Conservation (phyloP, 495 filamentous ascomycete species). For the Pyrenopolyporus hunteri region DNA sequence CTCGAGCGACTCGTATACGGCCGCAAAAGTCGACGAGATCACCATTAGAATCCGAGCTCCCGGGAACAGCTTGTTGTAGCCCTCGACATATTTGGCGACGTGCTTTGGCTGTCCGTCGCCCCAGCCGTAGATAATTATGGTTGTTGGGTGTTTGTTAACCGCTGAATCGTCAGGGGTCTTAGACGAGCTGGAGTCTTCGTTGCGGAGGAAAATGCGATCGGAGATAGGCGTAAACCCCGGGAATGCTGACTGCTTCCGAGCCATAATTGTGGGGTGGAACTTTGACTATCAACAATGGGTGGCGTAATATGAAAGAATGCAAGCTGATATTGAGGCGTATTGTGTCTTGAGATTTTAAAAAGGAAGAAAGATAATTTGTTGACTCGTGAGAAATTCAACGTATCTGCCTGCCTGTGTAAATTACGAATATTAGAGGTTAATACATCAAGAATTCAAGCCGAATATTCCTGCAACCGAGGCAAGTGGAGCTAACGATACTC, state of each 20-base stretch:
- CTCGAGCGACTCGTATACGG: slow-evolving; percentile 50
- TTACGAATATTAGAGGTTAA: too few species aligned
- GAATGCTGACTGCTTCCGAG: slow-evolving; percentile 22
- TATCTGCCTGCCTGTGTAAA: too few species aligned
- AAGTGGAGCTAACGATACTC: slow-evolving; percentile 10
- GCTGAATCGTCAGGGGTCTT: slow-evolving; percentile 11
- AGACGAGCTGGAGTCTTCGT: slow-evolving; percentile 27
- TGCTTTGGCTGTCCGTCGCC: slow-evolving; percentile 60
- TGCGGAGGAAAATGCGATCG: slow-evolving; percentile 48
- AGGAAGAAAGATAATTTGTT: too few species aligned
- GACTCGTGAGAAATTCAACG: too few species aligned
- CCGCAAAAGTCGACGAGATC: slow-evolving; percentile 54
- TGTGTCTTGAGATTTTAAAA: too few species aligned
- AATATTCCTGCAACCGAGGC: slow-evolving; percentile 6
- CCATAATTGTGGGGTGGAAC: slow-evolving; percentile 9
- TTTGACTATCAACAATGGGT: too few species aligned
- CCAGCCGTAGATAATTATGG: slow-evolving; percentile 59
- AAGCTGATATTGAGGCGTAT: background rate
- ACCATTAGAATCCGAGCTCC: slow-evolving; percentile 53
- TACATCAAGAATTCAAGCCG: too few species aligned
- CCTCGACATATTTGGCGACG: slow-evolving; percentile 61
- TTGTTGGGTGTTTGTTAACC: slow-evolving; percentile 44
- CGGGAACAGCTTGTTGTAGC: slow-evolving; percentile 58
- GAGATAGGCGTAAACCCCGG: slow-evolving; percentile 48
- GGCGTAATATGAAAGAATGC: too few species aligned